Evolutionary conservation across 306 rosid genomes (phyloP), one percentile per base, ranked within the genome.

Genomic region (Styphnolobium japonicum): DNA sequence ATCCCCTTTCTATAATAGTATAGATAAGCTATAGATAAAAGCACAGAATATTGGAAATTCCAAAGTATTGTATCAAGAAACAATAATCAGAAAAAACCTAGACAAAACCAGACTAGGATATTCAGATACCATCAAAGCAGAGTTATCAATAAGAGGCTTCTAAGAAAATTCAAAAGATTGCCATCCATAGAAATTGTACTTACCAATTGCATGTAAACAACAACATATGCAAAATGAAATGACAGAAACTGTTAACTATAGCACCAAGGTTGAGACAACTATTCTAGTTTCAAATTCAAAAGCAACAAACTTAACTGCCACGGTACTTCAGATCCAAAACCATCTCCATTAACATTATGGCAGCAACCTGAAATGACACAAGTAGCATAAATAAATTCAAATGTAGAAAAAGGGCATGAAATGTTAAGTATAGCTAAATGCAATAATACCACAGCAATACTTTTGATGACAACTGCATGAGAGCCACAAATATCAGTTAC

Each of bases 221-320:
- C 63, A 82, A 77, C 85, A 84, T 22, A 79, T 62, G 87, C 87
- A 88, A 75, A 76, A 85, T 16, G 22, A 76, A 83, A 76, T 49
- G 70, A 82, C 58, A 83, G 75, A 82, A 83, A 83, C 75, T 73
- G 72, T 73, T 61, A 77, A 77, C 68, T 78, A 80, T 67, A 86
- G 85, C 79, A 77, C 60, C 71, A 58, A 83, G 70, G 58, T 71
- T 79, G 79, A 80, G 66, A 80, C 65, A 90, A 85, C 79, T 75
- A 87, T 69, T 85, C 81, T 66, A 86, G 77, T 71, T 87, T 85
- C 85, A 82, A 76, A 86, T 80, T 85, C 86, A 80, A 83, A 86
- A 91, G 81, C 89, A 84, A 88, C 92, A 92, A 95, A 93, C 98
- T 91, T 93, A 93, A 96, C 97, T 93, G 99, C 95, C 93, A 90